A percentile compares a stretch with the other conserved stretches of the same genome.
phyloP scores from a whole-genome alignment of 1,284 basidiomycete species.

The Malassezia japonica region DNA sequence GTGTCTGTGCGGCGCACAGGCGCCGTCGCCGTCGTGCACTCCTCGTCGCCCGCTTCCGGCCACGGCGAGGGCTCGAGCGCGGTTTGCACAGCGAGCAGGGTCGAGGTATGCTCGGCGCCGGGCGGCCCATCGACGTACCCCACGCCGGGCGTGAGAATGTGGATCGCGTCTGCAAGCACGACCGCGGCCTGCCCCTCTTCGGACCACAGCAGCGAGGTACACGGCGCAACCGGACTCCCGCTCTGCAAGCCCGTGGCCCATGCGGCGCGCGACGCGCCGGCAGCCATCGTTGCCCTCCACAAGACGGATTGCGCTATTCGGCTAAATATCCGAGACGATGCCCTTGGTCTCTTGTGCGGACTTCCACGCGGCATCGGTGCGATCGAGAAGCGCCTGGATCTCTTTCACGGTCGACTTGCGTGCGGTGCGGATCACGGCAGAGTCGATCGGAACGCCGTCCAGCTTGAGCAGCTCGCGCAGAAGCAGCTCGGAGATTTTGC shows the following conservation, averaged over 20 bases:
- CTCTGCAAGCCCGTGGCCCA: not conserved
- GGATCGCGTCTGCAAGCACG: slow-evolving; percentile 3
- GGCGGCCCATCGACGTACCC: not conserved
- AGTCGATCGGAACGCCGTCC: slow-evolving; percentile 33
- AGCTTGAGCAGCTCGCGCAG: slow-evolving; percentile 35
- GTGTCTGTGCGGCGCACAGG: slow-evolving; percentile 3
- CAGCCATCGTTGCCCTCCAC: not conserved
- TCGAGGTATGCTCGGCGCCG: not conserved
- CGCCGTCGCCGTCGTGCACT: slow-evolving; percentile 2
- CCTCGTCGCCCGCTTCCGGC: not conserved
- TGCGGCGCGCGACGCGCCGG: not conserved
- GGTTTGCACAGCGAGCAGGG: not conserved
- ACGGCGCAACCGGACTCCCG: slow-evolving; percentile 5
- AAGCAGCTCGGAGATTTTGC: slow-evolving; percentile 36
- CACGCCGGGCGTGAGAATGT: slow-evolving; percentile 12
- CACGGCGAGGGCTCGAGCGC: not conserved
- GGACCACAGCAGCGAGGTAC: slow-evolving; percentile 7
- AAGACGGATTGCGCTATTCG: not conserved
- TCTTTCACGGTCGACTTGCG: slow-evolving; percentile 41
- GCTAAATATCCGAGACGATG: slow-evolving; percentile 16
- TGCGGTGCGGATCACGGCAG: slow-evolving; percentile 30
- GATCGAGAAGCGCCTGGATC: slow-evolving; percentile 39
- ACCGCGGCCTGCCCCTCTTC: slow-evolving; percentile 11
- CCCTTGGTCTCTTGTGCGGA: slow-evolving; percentile 20
- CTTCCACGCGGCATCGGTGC: slow-evolving; percentile 37